Base-by-base conservation (phyloP, 768 basidiomycete genomes). In the Mycena rosella region DNA sequence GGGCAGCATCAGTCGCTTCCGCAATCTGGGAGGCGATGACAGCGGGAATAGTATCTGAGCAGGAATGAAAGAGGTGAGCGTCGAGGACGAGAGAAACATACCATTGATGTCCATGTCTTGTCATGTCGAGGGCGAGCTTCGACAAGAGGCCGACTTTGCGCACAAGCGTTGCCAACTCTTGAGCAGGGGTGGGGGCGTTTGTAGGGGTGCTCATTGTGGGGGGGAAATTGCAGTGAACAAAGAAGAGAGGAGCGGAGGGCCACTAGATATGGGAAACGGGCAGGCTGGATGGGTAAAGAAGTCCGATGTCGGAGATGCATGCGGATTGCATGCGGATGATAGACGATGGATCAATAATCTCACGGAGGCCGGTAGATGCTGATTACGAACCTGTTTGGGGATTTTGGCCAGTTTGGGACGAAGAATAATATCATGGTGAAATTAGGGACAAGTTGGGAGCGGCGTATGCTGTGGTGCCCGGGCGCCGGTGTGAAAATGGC, bases 81-180 rank as follows among this genome's bases (percentile, higher is more conserved):
- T 29, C 5, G 24, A n/a, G 26, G 48, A 3, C 26, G 51, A 2
- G 30, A 17, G 27, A 29, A 24, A 30, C 49, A 6, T 32, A 52
- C 51, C 9, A 10, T 52, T n/a, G 51, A 52, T 20, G 18, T 52
- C 30, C 4, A 52, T 52, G 51, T 18, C n/a, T 30, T 7, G 51
- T 52, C 51, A 52, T 52, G 51, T 52, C 51, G 7, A 52, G 11
- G 18, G 51, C 29, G 20, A 52, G 29, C 51, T 30, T 52, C 26
- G 48, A 27, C 2, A 49, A 3, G 3, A 15, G 26, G 13, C 2
- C 26, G 8, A 49, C 48, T 29, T 49, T 26, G 24, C 8, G 14
- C 27, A 49, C 26, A 26, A 49, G 26, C 26, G 48, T 26, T 26
- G 48, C 51, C 51, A 52, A 52, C 51, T 52, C 51, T 34, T 52